Percentiles rank a stretch among this genome's conserved stretches.
Conservation (phyloP, 139 green algal genomes). For the Picochlorum sp. region DNA sequence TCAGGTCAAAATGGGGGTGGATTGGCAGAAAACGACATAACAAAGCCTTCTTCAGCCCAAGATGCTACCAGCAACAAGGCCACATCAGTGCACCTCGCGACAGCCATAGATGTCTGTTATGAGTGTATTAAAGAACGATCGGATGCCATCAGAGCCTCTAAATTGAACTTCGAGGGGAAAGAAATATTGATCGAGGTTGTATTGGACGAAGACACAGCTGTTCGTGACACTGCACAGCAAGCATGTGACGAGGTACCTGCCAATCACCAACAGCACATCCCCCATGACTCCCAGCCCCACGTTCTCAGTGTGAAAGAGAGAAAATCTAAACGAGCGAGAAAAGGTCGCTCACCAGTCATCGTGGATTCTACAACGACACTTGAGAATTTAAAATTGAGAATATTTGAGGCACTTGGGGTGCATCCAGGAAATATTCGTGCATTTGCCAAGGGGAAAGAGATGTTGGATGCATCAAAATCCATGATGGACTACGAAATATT, state of each 20-base stretch:
- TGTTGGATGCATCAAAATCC: conserved; percentile 12
- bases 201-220: conserved; percentile 2
- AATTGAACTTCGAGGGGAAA: conserved; percentile 20
- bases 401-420: conserved; percentile 46
- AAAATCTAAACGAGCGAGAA: conserved; percentile 36
- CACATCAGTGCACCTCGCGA: conserved; percentile 1
- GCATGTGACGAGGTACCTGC: not conserved
- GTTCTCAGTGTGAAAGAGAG: conserved; percentile 26
- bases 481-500: conserved; percentile 36
- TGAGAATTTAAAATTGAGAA: conserved; percentile 33
- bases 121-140: conserved; percentile 9
- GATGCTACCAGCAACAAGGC: not conserved
- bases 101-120: conserved; percentile 18
- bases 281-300: not conserved
- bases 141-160: conserved; percentile 7
- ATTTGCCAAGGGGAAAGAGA: conserved; percentile 19
- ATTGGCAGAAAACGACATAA: not conserved
- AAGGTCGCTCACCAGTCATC: conserved; percentile 30
- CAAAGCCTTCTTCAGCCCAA: not conserved
- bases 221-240: not conserved
- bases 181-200: conserved; percentile 47
- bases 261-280: not conserved
- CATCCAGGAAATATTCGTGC: conserved; percentile 47
- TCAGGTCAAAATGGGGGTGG: not conserved
- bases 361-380: conserved; percentile 26